Conservation (phyloP, 2,329 filamentous ascomycete species). For the Hymenoscyphus salicellus region DNA sequence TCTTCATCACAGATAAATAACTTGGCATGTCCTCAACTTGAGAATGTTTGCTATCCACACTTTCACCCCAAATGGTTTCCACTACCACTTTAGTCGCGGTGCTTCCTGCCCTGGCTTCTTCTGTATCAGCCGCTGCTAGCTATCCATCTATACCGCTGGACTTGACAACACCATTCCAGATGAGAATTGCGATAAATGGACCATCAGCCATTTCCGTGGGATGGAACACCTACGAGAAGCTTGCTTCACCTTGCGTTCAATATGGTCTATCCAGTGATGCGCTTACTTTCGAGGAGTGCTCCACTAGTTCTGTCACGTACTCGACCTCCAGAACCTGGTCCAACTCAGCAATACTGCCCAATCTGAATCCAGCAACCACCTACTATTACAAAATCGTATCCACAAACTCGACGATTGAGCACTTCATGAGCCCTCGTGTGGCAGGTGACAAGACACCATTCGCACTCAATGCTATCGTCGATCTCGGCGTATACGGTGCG, state of each 20-base stretch:
- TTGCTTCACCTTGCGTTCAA: neutral
- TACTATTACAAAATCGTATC: conserved; percentile 61
- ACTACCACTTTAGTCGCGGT: neutral
- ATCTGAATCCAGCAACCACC: conserved; percentile 49
- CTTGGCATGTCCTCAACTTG: neutral
- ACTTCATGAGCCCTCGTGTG: conserved; percentile 51
- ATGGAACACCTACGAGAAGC: neutral
- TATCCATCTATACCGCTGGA: neutral
- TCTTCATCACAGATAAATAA: neutral
- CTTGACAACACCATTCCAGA: neutral
- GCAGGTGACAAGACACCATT: conserved; percentile 56
- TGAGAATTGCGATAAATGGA: neutral
- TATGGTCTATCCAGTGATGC: neutral
- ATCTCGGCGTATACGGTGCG: conserved; percentile 52
- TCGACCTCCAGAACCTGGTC: conserved; percentile 52
- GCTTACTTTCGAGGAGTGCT: conserved; percentile 20
- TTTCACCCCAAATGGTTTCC: neutral
- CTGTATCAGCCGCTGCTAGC: neutral
- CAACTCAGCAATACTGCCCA: conserved; percentile 47
- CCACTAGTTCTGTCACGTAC: conserved; percentile 48
- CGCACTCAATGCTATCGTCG: conserved; percentile 50
- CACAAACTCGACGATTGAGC: conserved; percentile 49
- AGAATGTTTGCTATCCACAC: neutral
- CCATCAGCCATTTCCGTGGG: neutral
- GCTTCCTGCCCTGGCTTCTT: neutral